Evolutionary conservation across 352 stramenopile genomes (phyloP), one percentile per base, ranked within the genome.

Genomic region (Pythium rhizo-oryzae): DNA sequence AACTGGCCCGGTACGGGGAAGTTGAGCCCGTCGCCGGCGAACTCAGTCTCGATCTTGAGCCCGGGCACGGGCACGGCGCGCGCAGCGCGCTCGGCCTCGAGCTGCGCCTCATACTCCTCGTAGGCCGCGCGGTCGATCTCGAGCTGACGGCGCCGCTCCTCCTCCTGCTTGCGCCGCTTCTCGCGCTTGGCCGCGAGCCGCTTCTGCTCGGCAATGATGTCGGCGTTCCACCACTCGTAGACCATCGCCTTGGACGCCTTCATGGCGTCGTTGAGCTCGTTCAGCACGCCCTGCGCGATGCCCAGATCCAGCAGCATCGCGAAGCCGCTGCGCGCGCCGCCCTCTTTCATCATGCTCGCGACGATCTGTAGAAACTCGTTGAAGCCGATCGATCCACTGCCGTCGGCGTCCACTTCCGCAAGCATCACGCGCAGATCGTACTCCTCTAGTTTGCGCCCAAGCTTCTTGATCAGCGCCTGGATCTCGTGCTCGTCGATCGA

Each of bases 341-440:
- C 58, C 25, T 72, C 70, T 51, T 84, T 81, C 46, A 75, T 80
- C 81, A 92, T 90, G 35, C 25, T 74, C 13, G 80, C 74, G 19
- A 92, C 76, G 50, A 92, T 87, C 63, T 89, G 78, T 43, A 90
- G 58, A 65, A 92, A 92, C 70, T 90, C 81, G 62, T 85, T 88
- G 59, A 90, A 92, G 52, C 82, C 79, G 53, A 93, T 91, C 0
- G 75, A 71, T 12, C 85, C 85, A 50, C 84, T 92, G 18, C 77
- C 78, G 57, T 92, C 84, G 0, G 64, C 78, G 62, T 93, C 85
- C 4, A 92, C 85, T 59, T 92, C 83, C 11, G 68, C 66, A 30
- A 93, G 65, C 73, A 93, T 90, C 9, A 73, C 76, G 15, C 74
- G 67, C 15, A 92, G 49, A 44, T 93, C 74, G 30, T 82, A 85